phyloP scores from a whole-genome alignment of 2,329 filamentous ascomycete species.

The Allantophomopsis lycopodina region DNA sequence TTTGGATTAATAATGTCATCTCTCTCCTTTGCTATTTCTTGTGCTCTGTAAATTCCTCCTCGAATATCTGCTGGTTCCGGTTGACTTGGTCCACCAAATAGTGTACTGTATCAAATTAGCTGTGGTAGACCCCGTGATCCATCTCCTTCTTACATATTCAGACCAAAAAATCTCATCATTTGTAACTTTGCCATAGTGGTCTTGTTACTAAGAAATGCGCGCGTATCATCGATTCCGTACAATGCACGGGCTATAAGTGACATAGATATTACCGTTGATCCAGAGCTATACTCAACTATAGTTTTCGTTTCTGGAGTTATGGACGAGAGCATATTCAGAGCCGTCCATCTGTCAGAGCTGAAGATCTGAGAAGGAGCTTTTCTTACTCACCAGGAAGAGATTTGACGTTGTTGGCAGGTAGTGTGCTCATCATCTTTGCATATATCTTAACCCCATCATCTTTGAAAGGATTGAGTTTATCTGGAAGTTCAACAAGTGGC shows the following conservation, averaged over 20 bases:
- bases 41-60: constrained; percentile 35
- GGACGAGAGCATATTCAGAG: no score
- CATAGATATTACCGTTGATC: constrained; percentile 48
- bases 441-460: constrained; percentile 46
- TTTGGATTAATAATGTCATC: constrained; percentile 34
- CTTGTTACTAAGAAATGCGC: constrained; percentile 45
- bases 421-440: constrained; percentile 52
- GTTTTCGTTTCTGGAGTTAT: constrained; percentile 6
- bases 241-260: constrained; percentile 36
- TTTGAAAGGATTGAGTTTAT: constrained; percentile 39
- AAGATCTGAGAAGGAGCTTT: no score
- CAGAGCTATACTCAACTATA: constrained; percentile 46
- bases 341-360: no score
- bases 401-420: constrained; percentile 52
- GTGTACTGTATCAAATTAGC: constrained; percentile 21
- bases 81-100: constrained; percentile 45
- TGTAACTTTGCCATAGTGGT: constrained; percentile 35
- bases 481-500: constrained; percentile 47
- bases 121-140: background rate
- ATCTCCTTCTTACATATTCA: constrained; percentile 28
- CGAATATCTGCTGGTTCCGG: constrained; percentile 37
- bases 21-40: constrained; percentile 25
- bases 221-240: constrained; percentile 33
- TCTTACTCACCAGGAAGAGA: constrained; percentile 36
- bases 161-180: constrained; percentile 45